phyloP scores from a whole-genome alignment of 306 rosid genomes.

The Delonix regia region DNA sequence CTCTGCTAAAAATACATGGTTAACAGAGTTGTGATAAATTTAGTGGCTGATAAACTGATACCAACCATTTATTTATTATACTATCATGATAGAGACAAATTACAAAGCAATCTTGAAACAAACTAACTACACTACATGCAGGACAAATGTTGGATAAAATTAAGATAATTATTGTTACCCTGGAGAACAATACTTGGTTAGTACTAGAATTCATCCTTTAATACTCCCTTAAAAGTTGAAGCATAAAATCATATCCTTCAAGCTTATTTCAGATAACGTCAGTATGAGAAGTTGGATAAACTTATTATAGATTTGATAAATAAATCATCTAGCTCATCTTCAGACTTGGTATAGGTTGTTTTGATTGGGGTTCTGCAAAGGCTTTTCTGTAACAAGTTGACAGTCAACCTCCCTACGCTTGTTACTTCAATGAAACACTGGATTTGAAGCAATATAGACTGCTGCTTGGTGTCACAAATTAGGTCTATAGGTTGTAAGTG shows the following conservation, averaged over 20 bases:
- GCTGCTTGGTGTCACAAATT: not conserved
- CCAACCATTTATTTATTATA: too few species aligned
- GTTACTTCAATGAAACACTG: not conserved
- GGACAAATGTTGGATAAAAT: not conserved
- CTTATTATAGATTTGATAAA: not conserved
- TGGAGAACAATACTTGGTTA: not conserved
- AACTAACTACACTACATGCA: not conserved
- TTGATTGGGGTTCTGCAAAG: not conserved
- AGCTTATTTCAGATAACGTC: not conserved
- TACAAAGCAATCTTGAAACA: not conserved
- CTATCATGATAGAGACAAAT: not conserved
- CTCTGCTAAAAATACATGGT: not conserved
- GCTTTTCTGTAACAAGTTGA: not conserved
- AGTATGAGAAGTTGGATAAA: too few species aligned
- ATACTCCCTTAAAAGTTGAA: not conserved
- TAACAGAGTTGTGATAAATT: not conserved
- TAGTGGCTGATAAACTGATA: too few species aligned
- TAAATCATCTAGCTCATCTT: not conserved
- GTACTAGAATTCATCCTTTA: not conserved
- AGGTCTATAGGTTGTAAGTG: not conserved
- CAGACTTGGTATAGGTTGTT: not conserved
- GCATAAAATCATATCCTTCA: not conserved
- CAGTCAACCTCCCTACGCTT: not conserved
- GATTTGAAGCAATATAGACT: not conserved
- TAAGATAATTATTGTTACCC: too few species aligned